Evolutionary conservation across 805 yeast genomes (phyloP), one percentile per base, ranked within the genome.

Genomic region (Monosporozyma aquatica): DNA sequence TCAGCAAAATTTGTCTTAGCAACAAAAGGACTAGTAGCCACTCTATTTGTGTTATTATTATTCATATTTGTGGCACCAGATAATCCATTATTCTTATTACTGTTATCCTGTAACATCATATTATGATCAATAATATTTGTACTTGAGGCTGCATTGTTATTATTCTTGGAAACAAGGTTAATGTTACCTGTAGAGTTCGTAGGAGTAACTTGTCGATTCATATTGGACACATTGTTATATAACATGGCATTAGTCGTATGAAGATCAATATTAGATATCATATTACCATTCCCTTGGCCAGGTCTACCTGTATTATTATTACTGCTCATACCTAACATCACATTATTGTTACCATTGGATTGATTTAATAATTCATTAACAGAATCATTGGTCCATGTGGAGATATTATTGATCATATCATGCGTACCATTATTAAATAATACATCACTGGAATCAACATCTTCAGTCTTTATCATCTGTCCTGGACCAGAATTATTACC

Each of bases 361-460:
- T 26, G 28, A 20, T 26, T 37, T 20, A 37, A 37, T 18, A 40
- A 48, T 36, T 51, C 51, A 26, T 43, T 44, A 18, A 59, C 61
- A 1, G 60, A 53, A 30, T 59, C 57, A 22, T 50, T 57, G 3
- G 80, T 76, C 82, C 82, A 76, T 1, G 71, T 72, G 0, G 79
- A 74, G 28, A 76, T 76, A 50, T 76, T 75, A 52, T 67, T 75
- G 51, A 76, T 76, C 82, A 76, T 76, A 25, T 71, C 71, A 32
- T 74, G 75, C 1, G 80, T 72, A 21, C 79, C 68, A 11, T 56
- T 58, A 39, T 53, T 55, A 36, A 57, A 55, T 18, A 59, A 40
- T 2, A 57, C 47, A n/a, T 53, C 57, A 28, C 47, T 47, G 6
- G 46, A 43, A 24, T 40, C 41, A 9, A 27, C 38, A 10, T 37